These are phyloP conservation scores for Barbarea vulgaris DNA, from an alignment of 345 rosid genomes.

Conservation along the genomic window DNA sequence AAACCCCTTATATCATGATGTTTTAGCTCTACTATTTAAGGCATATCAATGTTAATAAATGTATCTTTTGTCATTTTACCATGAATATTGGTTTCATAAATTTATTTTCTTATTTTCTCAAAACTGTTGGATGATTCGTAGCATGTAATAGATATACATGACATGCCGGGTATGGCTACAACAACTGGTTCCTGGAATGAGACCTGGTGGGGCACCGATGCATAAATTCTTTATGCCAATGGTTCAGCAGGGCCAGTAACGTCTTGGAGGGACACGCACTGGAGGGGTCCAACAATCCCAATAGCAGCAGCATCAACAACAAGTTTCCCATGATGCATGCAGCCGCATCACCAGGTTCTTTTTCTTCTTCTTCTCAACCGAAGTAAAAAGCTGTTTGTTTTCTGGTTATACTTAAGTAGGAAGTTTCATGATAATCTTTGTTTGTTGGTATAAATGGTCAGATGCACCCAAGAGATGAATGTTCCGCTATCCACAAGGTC, in stretches of 20 bases:
- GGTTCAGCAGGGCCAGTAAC: conserved; percentile 93
- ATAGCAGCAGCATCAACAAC: conserved; percentile 91
- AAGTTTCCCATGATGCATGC: conserved; percentile 83
- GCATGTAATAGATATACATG: conserved; percentile 12
- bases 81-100: background rate
- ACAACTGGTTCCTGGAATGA: conserved; percentile 93
- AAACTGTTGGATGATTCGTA: background rate
- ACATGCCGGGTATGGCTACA: conserved; percentile 92
- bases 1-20: background rate
- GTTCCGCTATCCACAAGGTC: conserved; percentile 77
- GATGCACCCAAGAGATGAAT: conserved; percentile 84
- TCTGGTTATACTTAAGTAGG: background rate
- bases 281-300: conserved; percentile 75
- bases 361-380: background rate
- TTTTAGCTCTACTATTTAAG: background rate
- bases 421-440: background rate
- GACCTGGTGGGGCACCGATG: conserved; percentile 76
- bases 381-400: background rate
- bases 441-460: conserved; percentile 21
- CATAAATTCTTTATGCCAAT: conserved; percentile 85
- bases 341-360: conserved; percentile 64
- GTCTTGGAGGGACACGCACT: conserved; percentile 74
- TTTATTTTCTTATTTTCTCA: background rate
- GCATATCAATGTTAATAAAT: background rate
- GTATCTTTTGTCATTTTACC: background rate